Evolutionary conservation across 1,284 basidiomycete genomes (phyloP).

Genomic region (Xerocomus nothofagi): DNA sequence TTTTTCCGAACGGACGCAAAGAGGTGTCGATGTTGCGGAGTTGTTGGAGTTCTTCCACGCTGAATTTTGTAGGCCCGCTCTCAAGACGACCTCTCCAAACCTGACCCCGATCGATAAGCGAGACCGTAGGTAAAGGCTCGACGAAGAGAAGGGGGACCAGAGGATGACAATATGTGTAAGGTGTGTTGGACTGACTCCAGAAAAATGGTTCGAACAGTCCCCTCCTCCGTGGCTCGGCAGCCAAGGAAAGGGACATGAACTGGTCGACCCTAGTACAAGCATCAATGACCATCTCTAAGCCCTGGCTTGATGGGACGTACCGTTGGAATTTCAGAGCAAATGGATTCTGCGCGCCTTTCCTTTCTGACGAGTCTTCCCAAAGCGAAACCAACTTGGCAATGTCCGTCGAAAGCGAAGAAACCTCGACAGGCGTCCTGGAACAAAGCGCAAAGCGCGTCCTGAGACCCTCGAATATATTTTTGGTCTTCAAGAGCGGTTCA

Average conservation of each 20-base stretch:
- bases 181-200: conserved; percentile 53
- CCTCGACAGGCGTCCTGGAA: conserved; percentile 42
- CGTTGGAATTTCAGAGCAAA: conserved; percentile 61
- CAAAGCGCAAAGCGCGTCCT: conserved; percentile 53
- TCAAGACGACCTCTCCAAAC: conserved; percentile 66
- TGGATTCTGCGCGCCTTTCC: conserved; percentile 38
- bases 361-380: conserved; percentile 51
- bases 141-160: conserved; percentile 72
- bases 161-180: conserved; percentile 45
- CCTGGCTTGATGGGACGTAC: conserved; percentile 39
- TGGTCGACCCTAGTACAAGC: conserved; percentile 60
- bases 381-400: conserved; percentile 50
- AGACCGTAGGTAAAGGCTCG: conserved; percentile 65
- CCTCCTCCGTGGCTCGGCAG: conserved; percentile 68
- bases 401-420: conserved; percentile 34
- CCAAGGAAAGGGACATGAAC: conserved; percentile 74
- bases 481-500: conserved; percentile 43
- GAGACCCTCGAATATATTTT: conserved; percentile 51
- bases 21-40: conserved; percentile 43
- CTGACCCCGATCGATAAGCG: conserved; percentile 64
- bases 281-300: conserved; percentile 11
- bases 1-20: conserved; percentile 21
- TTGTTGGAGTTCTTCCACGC: conserved; percentile 56
- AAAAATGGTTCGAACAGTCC: conserved; percentile 74
- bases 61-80: conserved; percentile 47